Evolutionary conservation across 2,329 filamentous ascomycete genomes (phyloP).

Genomic region (Fusarium chuoi): DNA sequence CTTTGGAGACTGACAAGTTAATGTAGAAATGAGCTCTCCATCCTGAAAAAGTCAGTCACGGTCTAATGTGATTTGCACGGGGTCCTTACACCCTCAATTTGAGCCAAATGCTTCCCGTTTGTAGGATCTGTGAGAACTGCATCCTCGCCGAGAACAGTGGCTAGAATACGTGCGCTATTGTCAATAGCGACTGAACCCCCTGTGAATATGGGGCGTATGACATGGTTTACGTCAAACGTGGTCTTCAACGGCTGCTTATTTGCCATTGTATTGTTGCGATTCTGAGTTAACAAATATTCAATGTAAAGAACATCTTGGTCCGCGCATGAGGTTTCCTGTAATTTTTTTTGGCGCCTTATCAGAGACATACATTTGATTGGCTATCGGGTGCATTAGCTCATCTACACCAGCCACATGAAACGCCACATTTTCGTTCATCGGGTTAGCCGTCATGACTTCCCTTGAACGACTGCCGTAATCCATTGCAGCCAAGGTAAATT

Average conservation of each 20-base stretch:
- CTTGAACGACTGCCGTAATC: neutral
- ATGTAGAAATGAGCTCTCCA: constrained; percentile 80
- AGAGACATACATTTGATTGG: constrained; percentile 22
- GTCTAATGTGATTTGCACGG: neutral
- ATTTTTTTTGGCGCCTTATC: constrained; percentile 34
- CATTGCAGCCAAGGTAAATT: neutral
- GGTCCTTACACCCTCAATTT: constrained; percentile 80
- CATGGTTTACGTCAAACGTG: constrained; percentile 85
- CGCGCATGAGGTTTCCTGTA: constrained; percentile 22
- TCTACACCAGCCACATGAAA: constrained; percentile 10
- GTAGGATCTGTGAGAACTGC: constrained; percentile 85
- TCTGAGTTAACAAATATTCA: constrained; percentile 25
- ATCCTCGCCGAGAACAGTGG: constrained; percentile 92
- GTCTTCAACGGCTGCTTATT: constrained; percentile 77
- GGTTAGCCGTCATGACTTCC: constrained; percentile 28
- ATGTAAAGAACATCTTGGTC: constrained; percentile 38
- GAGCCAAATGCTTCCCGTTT: constrained; percentile 83
- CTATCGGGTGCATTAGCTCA: constrained; percentile 5
- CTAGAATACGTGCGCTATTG: constrained; percentile 82
- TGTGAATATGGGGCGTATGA: constrained; percentile 93
- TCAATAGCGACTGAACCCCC: constrained; percentile 89
- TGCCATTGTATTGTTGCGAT: constrained; percentile 57
- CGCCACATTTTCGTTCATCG: neutral
- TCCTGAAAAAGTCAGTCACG: constrained; percentile 62
- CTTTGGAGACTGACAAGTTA: constrained; percentile 63